Evolutionary conservation across 305 asterid genomes (phyloP), one percentile per base, ranked within the genome.

Genomic region (Ilex paraguariensis): DNA sequence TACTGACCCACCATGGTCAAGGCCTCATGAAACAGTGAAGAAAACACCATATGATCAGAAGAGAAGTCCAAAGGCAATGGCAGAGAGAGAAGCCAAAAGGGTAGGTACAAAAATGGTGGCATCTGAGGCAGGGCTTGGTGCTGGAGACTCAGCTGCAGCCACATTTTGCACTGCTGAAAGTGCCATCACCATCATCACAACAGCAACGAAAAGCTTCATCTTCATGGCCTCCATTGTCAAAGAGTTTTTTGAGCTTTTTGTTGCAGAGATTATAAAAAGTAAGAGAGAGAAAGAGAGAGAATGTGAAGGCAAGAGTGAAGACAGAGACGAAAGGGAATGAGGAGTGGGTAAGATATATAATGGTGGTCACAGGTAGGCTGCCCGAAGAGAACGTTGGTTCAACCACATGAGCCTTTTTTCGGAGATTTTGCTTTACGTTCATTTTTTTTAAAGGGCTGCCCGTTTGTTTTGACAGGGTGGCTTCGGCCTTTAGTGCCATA

Each of bases 391-490:
- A 73, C 68, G 73, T 67, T 62, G 21, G 33, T 10, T 31, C 3
- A 63, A 31, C 53, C 9, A 9, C 10, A 39, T 33, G 60, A 48
- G 17, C 40, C 16, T 7, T 10, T 12, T 46, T 11, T 13, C 9
- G 13, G 32, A 46, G 13, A 4, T 21, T 44, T 30, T 54, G 3
- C 16, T 36, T 31, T 28, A 28, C 5, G 36, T 30, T 10, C 3
- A 12, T 60, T 17, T 8, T n/a, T 3, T 11, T 16, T 49, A 11
- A 5, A 13, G 16, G 44, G 50, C 63, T 66, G 68, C 70, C 77
- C 72, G 73, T 62, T 33, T 39, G 28, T 21, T 58, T 49, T 15
- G 71, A 66, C 82, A 73, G 79, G 77, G 62, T 73, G 79, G 49
- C 53, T 31, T 36, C 16, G 10, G 49, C 42, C 45, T 36, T 54